Percentiles rank a stretch among this genome's conserved stretches.
Conservation (phyloP, 768 basidiomycete species). For the Rhizopogon vulgaris region DNA sequence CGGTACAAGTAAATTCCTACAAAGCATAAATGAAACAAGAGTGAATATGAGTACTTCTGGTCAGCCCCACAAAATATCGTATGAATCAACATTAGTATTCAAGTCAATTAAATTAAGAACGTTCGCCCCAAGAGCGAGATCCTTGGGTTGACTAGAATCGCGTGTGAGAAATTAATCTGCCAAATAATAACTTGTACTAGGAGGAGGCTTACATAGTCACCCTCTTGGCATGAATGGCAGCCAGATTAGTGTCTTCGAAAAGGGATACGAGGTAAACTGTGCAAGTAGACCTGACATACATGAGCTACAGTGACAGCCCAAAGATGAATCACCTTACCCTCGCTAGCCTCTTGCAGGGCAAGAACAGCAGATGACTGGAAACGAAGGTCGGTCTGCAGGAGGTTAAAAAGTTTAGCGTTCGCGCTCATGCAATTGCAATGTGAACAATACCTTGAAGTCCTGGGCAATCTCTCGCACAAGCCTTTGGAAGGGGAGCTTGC, state of each 20-base stretch:
- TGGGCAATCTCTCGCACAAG: conserved; percentile 83
- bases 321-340: conserved; percentile 27
- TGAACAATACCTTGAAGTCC: conserved; percentile 66
- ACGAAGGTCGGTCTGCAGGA: conserved; percentile 58
- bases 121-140: conserved; percentile 70
- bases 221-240: conserved; percentile 77
- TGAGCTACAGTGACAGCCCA: not conserved
- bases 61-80: too few relatives aligned
- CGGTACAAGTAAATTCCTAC: too few relatives aligned
- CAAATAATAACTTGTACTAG: not conserved
- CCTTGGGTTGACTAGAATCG: conserved; percentile 60
- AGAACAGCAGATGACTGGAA: conserved; percentile 85
- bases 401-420: not conserved
- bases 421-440: not conserved
- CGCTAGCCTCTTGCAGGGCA: conserved; percentile 77
- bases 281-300: conserved; percentile 11
- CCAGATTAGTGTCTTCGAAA: conserved; percentile 73
- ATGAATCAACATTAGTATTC: too few relatives aligned
- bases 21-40: too few relatives aligned
- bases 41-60: too few relatives aligned
- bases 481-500: conserved; percentile 83
- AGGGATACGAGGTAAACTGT: conserved; percentile 59
- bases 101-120: conserved; percentile 33
- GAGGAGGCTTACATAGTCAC: conserved; percentile 50
- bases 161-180: conserved; percentile 6